Percentiles rank a stretch among this genome's conserved stretches.
These are phyloP conservation scores for Boechera divaricarpa DNA, from an alignment of 345 rosid genomes.

Conservation along the genomic window DNA sequence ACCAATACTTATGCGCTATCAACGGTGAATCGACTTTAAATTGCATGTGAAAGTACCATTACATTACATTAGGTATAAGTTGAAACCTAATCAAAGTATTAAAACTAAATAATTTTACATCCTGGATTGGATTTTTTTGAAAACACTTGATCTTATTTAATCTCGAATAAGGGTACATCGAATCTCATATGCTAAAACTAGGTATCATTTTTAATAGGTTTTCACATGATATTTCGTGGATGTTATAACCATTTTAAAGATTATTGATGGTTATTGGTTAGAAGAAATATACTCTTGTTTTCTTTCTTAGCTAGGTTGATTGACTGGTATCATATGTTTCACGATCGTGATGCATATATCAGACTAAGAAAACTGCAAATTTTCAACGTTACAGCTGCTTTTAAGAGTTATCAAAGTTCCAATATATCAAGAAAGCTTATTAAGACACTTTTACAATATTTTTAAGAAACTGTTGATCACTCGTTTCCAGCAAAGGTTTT, in stretches of 20 bases:
- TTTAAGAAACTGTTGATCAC: slow-evolving; percentile 1
- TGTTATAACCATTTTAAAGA: slow-evolving; percentile 6
- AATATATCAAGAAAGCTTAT: slow-evolving; percentile 20
- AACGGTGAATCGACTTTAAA: neutral
- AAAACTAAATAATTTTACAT: neutral
- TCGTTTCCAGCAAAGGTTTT: slow-evolving; percentile 1
- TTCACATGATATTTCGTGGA: slow-evolving; percentile 1
- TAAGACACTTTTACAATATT: neutral
- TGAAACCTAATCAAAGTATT: neutral
- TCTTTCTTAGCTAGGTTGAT: slow-evolving; percentile 12
- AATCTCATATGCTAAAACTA: neutral
- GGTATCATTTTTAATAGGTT: neutral
- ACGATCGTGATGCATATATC: neutral
- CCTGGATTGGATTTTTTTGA: neutral
- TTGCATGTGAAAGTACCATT: neutral
- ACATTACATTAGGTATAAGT: neutral
- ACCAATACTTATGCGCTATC: neutral
- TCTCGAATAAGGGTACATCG: neutral
- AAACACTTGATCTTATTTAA: neutral
- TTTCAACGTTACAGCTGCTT: slow-evolving; percentile 35
- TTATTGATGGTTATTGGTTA: neutral
- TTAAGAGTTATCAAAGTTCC: slow-evolving; percentile 11
- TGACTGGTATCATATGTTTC: slow-evolving; percentile 27
- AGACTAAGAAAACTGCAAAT: neutral
- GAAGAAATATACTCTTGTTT: neutral